Conservation (phyloP, 2,329 filamentous ascomycete species). For the Chaetoscypha palmicola region DNA sequence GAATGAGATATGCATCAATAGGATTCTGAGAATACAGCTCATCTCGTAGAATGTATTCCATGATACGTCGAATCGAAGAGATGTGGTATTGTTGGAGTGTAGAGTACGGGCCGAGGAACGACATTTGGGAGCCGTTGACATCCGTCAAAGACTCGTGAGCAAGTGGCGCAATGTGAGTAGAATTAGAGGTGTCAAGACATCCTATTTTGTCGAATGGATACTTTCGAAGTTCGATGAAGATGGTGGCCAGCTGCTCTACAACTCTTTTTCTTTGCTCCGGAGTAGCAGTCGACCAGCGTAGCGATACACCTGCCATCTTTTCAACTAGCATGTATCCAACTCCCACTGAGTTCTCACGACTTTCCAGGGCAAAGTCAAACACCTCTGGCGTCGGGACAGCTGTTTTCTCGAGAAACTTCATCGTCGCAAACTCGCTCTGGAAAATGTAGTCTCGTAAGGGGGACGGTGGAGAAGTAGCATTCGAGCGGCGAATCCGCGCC, state of each 20-base stretch:
- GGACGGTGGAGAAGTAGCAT: constrained; percentile 35
- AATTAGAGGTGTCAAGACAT: constrained; percentile 1
- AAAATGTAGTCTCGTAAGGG: neutral
- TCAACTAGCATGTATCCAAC: constrained; percentile 31
- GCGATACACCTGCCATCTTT: constrained; percentile 16
- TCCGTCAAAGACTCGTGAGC: too few relatives aligned
- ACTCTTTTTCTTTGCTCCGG: neutral
- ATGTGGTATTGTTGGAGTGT: neutral
- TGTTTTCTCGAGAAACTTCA: neutral
- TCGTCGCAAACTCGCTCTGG: neutral
- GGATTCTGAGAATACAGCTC: neutral
- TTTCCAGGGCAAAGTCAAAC: constrained; percentile 7
- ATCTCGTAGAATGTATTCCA: neutral
- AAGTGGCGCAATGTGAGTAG: too few relatives aligned
- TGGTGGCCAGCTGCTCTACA: neutral
- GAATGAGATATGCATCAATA: neutral
- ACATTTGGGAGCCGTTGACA: neutral
- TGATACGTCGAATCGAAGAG: neutral
- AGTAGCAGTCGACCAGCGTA: neutral
- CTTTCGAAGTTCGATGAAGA: neutral
- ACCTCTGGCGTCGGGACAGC: neutral
- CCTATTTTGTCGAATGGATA: neutral
- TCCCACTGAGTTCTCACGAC: constrained; percentile 8
- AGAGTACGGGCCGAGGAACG: neutral
- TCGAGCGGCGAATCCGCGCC: constrained; percentile 36